Base-by-base conservation (phyloP, 139 green algal genomes). In the Chlamydomonas sp. region DNA sequence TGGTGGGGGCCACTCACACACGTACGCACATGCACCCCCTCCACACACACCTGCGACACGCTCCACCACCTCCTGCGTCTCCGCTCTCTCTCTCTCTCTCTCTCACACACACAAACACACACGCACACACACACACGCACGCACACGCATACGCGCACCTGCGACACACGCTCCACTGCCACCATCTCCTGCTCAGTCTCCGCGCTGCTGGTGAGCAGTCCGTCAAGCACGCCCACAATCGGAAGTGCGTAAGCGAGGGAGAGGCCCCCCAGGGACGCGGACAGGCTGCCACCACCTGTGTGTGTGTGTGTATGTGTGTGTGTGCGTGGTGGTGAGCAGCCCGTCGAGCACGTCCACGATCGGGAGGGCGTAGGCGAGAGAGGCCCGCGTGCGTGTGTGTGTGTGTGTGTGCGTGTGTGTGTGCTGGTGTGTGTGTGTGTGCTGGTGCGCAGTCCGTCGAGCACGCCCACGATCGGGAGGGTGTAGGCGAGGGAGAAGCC, bases 171-270 rank as follows among this genome's bases (percentile, higher is more conserved):
- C 72, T 96, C 90, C n/a, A 94, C 83, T 13, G 88, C 67, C 68
- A 95, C 85, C 84, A 95, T 88, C 73, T 96, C 69, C 62, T 89
- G 76, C 66, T 93, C 87, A 13, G 82, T 90, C 76, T 96, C 87
- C 3, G 89, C 85, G 0, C 65, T 78, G 8, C 74, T 79, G 2
- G 79, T 88, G 1, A 96, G 77, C 29, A 94, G 65, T 22, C 84
- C 82, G 49, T 87, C 90, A 26, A 96, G 82, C 58, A 93, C 75
- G 1, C 78, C 76, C 2, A 91, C 89, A 39, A 95, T 79, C 16
- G 89, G 87, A 37, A 96, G 73, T 16, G 84, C 87, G 62, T 95
- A 96, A 0, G 81, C 76, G n/a, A 96, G 71, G 62, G 75, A 77
- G 3, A 96, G 77, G 0, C 87, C 89, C 48, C 87, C 69, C 57